These are phyloP conservation scores for Lodderomyces jiufengensis DNA, from an alignment of 1,139 yeast genomes.

Conservation along the genomic window DNA sequence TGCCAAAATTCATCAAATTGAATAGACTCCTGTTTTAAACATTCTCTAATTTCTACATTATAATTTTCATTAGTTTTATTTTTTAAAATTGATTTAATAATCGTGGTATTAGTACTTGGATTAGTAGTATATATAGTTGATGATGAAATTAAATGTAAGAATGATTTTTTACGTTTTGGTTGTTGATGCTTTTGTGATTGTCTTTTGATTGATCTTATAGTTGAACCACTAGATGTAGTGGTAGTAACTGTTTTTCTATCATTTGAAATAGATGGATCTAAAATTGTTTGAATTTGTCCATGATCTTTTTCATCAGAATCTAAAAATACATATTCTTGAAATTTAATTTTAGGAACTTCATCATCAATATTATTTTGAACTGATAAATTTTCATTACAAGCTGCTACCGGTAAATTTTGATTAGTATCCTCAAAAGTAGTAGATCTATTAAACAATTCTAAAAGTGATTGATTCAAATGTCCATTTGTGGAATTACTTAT, in stretches of 20 bases:
- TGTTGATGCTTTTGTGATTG: not conserved
- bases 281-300: not conserved
- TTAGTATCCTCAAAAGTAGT: no score
- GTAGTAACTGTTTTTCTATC: not conserved
- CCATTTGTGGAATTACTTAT: not conserved
- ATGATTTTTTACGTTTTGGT: slow-evolving; percentile 7
- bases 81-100: slow-evolving; percentile 20
- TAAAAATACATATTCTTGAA: not conserved
- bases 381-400: no score
- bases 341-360: slow-evolving; percentile 2
- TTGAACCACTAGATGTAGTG: not conserved
- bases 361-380: no score
- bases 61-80: slow-evolving; percentile 21
- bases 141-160: slow-evolving; percentile 5
- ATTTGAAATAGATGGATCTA: not conserved
- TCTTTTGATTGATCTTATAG: not conserved
- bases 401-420: no score
- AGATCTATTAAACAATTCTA: no score
- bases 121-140: no score
- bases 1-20: slow-evolving; percentile 18
- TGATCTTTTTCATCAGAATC: not conserved
- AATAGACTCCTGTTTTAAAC: slow-evolving; percentile 16
- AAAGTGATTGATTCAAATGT: not conserved
- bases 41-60: slow-evolving; percentile 18
- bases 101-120: no score